These are phyloP conservation scores for Otatea glauca DNA, from an alignment of 176 grass and related monocot genomes.

Conservation along the genomic window DNA sequence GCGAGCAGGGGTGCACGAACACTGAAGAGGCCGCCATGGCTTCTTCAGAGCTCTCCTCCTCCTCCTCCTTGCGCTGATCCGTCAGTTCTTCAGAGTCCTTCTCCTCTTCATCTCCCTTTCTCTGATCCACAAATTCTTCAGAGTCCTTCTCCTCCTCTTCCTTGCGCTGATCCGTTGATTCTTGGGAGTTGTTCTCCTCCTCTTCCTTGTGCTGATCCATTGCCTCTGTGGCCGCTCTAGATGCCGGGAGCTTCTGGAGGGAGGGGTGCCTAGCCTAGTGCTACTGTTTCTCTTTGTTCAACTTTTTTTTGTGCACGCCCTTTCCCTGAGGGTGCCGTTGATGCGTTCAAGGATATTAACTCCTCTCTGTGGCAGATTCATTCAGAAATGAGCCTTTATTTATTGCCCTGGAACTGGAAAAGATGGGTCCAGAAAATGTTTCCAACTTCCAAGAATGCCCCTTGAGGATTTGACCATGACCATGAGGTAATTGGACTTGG, in stretches of 20 bases:
- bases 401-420: slow-evolving; percentile 21
- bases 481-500: too few species aligned
- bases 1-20: slow-evolving; percentile 49
- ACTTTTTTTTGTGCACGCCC: slow-evolving; percentile 30
- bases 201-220: slow-evolving; percentile 27
- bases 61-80: neutral
- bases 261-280: neutral
- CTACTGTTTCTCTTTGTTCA: slow-evolving; percentile 18
- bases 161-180: neutral
- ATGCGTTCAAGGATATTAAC: slow-evolving; percentile 37
- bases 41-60: neutral
- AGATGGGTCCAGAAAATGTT: neutral
- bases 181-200: neutral
- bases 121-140: slow-evolving; percentile 11
- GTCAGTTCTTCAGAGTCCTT: neutral
- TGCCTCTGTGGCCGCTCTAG: slow-evolving; percentile 19
- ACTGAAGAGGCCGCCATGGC: neutral
- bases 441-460: slow-evolving; percentile 2
- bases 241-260: slow-evolving; percentile 21
- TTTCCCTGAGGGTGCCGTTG: slow-evolving; percentile 11
- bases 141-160: neutral
- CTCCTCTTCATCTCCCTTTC: neutral
- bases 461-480: neutral
- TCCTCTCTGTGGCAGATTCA: slow-evolving; percentile 33
- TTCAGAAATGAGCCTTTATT: slow-evolving; percentile 10